These are phyloP conservation scores for Austroboletus olivaceoglutinosus DNA, from an alignment of 1,284 basidiomycete genomes.

Conservation along the genomic window DNA sequence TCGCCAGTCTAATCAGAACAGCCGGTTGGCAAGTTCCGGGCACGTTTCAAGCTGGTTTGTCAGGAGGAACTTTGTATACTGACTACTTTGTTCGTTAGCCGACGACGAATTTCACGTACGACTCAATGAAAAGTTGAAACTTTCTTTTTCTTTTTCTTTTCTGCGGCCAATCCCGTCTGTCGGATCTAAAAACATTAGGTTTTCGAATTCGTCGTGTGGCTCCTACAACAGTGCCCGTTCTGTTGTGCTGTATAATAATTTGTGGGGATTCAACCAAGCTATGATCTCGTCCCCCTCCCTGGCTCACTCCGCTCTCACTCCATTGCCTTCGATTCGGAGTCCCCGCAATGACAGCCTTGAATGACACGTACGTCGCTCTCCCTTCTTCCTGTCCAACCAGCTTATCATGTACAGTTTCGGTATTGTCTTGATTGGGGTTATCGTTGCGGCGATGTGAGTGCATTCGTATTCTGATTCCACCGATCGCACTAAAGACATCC, in stretches of 20 bases:
- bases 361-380: conserved; percentile 18
- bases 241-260: neutral
- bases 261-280: neutral
- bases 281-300: neutral
- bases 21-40: too few species aligned
- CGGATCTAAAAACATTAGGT: neutral
- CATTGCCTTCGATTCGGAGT: neutral
- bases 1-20: too few species aligned
- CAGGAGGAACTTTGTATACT: too few species aligned
- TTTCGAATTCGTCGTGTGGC: neutral
- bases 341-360: conserved; percentile 15
- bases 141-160: too few species aligned
- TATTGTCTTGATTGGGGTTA: conserved; percentile 47
- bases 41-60: too few species aligned
- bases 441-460: conserved; percentile 46
- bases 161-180: too few species aligned
- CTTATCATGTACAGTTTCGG: conserved; percentile 40
- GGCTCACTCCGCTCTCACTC: neutral
- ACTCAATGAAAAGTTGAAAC: too few species aligned
- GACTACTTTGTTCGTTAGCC: too few species aligned
- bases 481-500: neutral
- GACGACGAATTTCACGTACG: too few species aligned
- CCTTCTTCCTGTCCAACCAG: neutral
- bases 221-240: neutral
- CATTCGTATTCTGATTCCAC: neutral